These are phyloP conservation scores for Fistulifera solaris DNA, from an alignment of 108 stramenopile genomes.

Conservation along the genomic window DNA sequence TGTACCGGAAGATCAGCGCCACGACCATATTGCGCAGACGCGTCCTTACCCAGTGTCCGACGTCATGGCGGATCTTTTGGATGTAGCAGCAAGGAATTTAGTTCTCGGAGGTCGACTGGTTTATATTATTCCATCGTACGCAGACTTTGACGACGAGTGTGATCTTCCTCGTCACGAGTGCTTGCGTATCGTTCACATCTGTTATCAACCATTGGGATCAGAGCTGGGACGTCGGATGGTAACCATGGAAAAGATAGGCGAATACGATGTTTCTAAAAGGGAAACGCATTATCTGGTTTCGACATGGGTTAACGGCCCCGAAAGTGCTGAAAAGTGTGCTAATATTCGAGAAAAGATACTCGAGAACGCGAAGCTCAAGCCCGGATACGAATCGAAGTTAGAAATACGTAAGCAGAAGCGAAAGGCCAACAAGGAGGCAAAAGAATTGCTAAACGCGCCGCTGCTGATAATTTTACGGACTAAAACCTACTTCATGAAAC, in stretches of 20 bases:
- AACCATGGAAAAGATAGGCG: constrained; percentile 63
- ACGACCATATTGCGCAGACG: constrained; percentile 91
- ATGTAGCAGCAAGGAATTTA: constrained; percentile 74
- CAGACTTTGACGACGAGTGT: constrained; percentile 53
- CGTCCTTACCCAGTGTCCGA: constrained; percentile 77
- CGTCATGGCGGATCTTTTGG: constrained; percentile 87
- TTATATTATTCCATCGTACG: constrained; percentile 81
- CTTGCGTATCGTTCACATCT: constrained; percentile 58
- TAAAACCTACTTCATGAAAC: not conserved
- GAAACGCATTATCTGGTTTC: constrained; percentile 30
- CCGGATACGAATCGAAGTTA: constrained; percentile 68
- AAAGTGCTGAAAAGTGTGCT: constrained; percentile 74
- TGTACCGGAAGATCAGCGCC: constrained; percentile 70
- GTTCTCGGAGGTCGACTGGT: constrained; percentile 68
- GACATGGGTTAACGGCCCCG: constrained; percentile 68
- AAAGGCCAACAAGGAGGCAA: constrained; percentile 48
- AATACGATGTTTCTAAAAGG: constrained; percentile 45
- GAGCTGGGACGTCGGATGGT: constrained; percentile 78
- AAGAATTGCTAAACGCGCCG: constrained; percentile 47
- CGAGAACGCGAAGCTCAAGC: constrained; percentile 68
- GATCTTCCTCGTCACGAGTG: constrained; percentile 82
- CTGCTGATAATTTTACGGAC: not conserved
- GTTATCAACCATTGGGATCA: constrained; percentile 71
- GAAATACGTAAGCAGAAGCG: constrained; percentile 59
- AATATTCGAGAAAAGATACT: constrained; percentile 70